These are phyloP conservation scores for Amaranthus hypochondriacus DNA, from an alignment of 148 eudicot genomes.

Conservation along the genomic window DNA sequence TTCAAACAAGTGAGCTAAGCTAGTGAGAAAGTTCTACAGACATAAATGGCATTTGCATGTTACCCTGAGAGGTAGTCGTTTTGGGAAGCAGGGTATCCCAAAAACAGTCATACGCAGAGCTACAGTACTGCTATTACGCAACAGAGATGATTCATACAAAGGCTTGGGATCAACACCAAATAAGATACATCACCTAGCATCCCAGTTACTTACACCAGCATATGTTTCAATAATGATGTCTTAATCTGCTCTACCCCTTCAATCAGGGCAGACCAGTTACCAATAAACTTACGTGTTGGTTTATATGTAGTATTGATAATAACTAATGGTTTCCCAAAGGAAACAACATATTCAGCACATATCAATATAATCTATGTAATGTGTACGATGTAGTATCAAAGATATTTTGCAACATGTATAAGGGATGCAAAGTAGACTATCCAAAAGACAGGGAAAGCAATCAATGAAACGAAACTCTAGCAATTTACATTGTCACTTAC, in stretches of 20 bases:
- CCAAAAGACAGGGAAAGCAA: not conserved
- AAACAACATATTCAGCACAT: conserved; percentile 3
- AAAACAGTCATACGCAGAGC: not conserved
- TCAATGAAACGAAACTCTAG: conserved; percentile 2
- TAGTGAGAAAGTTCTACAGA: not conserved
- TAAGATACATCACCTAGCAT: not conserved
- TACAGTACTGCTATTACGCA: not conserved
- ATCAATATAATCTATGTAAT: not conserved
- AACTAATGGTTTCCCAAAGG: not conserved
- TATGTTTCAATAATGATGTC: conserved; percentile 5
- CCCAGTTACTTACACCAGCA: not conserved
- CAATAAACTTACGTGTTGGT: not conserved
- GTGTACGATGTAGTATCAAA: not conserved
- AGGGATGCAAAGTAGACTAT: not conserved
- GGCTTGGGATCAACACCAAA: not conserved
- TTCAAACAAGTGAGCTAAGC: not conserved
- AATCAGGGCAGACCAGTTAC: conserved; percentile 11
- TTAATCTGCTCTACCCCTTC: conserved; percentile 10
- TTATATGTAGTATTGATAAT: not conserved
- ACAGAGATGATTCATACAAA: not conserved
- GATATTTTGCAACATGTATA: not conserved
- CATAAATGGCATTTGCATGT: not conserved
- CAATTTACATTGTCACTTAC: conserved; percentile 43
- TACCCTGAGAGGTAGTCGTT: not conserved
- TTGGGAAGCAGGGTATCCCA: not conserved